Percentiles rank a stretch among this genome's conserved stretches.
Evolutionary conservation across 352 stramenopile species (phyloP).

Genomic region (Globisporangium megalacanthum): DNA sequence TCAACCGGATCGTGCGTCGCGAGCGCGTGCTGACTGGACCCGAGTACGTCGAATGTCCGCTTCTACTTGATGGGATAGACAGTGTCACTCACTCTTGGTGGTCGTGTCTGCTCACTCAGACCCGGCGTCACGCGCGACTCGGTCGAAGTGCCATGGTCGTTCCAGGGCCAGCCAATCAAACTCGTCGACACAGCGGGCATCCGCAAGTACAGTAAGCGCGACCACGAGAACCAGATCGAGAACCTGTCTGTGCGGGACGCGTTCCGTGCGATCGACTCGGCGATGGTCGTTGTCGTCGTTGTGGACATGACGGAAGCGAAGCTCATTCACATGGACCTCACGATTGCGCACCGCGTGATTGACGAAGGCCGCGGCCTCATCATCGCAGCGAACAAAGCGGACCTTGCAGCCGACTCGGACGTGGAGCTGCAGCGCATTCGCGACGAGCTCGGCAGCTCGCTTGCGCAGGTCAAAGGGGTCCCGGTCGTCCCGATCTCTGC

Average conservation of each 20-base stretch:
- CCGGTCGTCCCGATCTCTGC: conserved; percentile 77
- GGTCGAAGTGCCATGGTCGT: conserved; percentile 76
- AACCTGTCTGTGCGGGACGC: conserved; percentile 79
- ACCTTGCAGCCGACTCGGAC: conserved; percentile 47
- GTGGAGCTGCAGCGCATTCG: conserved; percentile 62
- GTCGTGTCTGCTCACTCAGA: conserved; percentile 17
- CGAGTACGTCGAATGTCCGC: conserved; percentile 39
- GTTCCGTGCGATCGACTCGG: conserved; percentile 75
- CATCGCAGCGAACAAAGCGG: conserved; percentile 76
- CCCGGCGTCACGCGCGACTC: conserved; percentile 79
- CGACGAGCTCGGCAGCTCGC: conserved; percentile 60
- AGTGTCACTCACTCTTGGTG: neutral
- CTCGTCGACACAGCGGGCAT: conserved; percentile 82
- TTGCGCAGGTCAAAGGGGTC: conserved; percentile 72
- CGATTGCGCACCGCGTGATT: conserved; percentile 75
- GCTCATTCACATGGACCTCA: conserved; percentile 84
- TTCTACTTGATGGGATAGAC: too few relatives aligned
- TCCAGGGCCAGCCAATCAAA: conserved; percentile 65
- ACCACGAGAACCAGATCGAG: conserved; percentile 80
- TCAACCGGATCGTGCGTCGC: conserved; percentile 79
- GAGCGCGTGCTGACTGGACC: conserved; percentile 76
- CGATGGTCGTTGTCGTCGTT: conserved; percentile 76
- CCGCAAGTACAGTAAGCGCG: conserved; percentile 78
- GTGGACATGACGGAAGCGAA: conserved; percentile 80
- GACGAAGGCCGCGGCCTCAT: conserved; percentile 74